phyloP scores from a whole-genome alignment of 2,329 filamentous ascomycete genomes.

The Hymenoscyphus fraxineus region DNA sequence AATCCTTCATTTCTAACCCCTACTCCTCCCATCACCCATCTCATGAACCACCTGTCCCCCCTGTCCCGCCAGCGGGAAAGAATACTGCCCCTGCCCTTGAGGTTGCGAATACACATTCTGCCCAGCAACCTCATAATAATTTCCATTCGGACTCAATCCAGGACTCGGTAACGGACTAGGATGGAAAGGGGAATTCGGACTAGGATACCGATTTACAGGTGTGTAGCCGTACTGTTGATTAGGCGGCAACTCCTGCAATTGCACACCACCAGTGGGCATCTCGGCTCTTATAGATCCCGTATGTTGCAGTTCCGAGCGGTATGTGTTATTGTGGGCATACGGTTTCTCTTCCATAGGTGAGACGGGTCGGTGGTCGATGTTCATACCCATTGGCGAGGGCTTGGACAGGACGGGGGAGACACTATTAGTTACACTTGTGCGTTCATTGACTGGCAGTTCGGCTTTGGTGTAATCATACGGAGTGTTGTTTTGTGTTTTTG shows the following conservation, averaged over 20 bases:
- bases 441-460: conserved; percentile 2
- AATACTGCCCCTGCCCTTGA: neutral
- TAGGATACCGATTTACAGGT: neutral
- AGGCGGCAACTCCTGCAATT: conserved; percentile 10
- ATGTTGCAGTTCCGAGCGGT: conserved; percentile 7
- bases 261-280: neutral
- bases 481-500: neutral
- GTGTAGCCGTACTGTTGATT: conserved; percentile 1
- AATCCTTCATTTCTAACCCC: neutral
- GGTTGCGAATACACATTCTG: neutral
- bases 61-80: neutral
- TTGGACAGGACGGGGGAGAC: conserved; percentile 4
- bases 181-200: neutral
- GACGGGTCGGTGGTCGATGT: conserved; percentile 2
- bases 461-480: conserved; percentile 2
- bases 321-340: neutral
- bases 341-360: conserved; percentile 5
- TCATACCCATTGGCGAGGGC: neutral
- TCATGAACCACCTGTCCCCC: neutral
- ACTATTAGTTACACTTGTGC: neutral
- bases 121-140: neutral
- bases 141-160: neutral
- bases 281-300: neutral
- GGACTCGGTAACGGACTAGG: neutral
- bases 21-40: neutral